Evolutionary conservation across 805 yeast genomes (phyloP).

Genomic region (Starmerella apicola): DNA sequence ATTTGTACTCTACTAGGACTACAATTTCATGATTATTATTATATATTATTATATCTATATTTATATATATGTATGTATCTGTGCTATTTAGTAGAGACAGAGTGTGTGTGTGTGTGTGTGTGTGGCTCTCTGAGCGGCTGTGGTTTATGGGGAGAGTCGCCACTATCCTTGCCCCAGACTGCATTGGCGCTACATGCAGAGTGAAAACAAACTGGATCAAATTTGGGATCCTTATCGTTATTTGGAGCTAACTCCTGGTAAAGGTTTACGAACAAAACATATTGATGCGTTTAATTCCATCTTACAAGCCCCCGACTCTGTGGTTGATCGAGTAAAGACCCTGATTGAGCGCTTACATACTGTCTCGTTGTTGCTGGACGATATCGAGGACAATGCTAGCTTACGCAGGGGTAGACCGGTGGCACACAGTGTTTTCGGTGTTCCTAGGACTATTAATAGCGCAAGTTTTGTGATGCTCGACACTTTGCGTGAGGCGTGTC

Average conservation of each 20-base stretch:
- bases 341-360: conserved; percentile 52
- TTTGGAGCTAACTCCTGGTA: conserved; percentile 41
- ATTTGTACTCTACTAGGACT: too few species aligned
- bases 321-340: conserved; percentile 32
- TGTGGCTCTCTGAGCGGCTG: too few species aligned
- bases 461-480: conserved; percentile 72
- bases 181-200: not conserved
- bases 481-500: conserved; percentile 43
- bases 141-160: too few species aligned
- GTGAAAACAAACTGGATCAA: conserved; percentile 13
- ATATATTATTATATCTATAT: too few species aligned
- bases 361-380: conserved; percentile 66
- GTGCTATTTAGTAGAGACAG: too few species aligned
- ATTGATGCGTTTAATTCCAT: conserved; percentile 44
- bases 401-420: conserved; percentile 67
- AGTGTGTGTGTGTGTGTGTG: too few species aligned
- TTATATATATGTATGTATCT: too few species aligned
- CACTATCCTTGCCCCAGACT: too few species aligned
- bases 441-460: conserved; percentile 68
- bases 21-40: too few species aligned
- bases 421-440: conserved; percentile 67
- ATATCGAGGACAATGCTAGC: conserved; percentile 68
- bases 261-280: conserved; percentile 39
- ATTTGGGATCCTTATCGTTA: conserved; percentile 39
- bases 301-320: conserved; percentile 32